Conservation (phyloP, 2,329 filamentous ascomycete species). For the Venturia carpophila region DNA sequence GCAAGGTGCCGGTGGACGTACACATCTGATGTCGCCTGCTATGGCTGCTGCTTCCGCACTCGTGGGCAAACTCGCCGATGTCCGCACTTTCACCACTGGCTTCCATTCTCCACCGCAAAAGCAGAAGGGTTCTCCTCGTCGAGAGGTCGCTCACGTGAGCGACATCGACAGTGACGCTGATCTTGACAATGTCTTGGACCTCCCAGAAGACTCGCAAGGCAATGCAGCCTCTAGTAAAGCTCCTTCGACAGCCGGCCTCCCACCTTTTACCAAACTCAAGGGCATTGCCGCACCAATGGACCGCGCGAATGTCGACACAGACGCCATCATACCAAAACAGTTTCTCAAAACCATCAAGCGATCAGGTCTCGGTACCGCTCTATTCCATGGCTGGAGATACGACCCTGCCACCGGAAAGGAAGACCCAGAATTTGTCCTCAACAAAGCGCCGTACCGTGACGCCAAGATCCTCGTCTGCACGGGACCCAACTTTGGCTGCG, state of each 20-base stretch:
- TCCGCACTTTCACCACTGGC: conserved; percentile 62
- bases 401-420: conserved; percentile 60
- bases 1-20: conserved; percentile 84
- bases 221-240: conserved; percentile 50
- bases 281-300: conserved; percentile 85
- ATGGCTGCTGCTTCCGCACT: conserved; percentile 93
- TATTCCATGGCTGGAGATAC: conserved; percentile 81
- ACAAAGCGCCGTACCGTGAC: conserved; percentile 75
- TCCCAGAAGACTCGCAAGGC: conserved; percentile 58
- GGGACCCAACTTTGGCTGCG: conserved; percentile 91
- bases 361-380: conserved; percentile 78
- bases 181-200: conserved; percentile 55
- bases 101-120: conserved; percentile 32
- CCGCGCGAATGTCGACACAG: conserved; percentile 90
- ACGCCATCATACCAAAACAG: conserved; percentile 98
- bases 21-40: conserved; percentile 92
- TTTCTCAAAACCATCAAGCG: conserved; percentile 99
- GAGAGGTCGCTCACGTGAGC: conserved; percentile 51
- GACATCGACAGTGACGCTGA: conserved; percentile 55
- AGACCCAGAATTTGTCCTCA: conserved; percentile 78
- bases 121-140: conserved; percentile 47
- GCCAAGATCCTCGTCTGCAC: conserved; percentile 88
- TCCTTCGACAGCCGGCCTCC: conserved; percentile 54
- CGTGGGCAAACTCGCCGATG: conserved; percentile 83
- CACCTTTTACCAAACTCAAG: conserved; percentile 75